Conservation (phyloP, 805 yeast genomes). For the Candida jianshihensis region DNA sequence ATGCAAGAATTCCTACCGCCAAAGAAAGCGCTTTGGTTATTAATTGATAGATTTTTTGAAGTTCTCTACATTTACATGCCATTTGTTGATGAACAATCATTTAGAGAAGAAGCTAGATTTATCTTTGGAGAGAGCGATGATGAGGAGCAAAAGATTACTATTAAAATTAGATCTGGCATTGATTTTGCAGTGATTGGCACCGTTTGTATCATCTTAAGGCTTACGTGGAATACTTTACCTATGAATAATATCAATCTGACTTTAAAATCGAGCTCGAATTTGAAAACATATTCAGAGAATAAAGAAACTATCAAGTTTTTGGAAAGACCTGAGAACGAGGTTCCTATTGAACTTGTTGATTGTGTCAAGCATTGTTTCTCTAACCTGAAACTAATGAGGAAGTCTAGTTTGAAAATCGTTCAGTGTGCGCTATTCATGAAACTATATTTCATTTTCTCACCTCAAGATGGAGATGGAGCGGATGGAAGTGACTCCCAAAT, state of each 20-base stretch:
- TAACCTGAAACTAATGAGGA: slow-evolving; percentile 34
- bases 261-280: slow-evolving; percentile 7
- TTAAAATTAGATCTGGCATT: slow-evolving; percentile 26
- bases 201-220: slow-evolving; percentile 41
- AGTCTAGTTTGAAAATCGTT: slow-evolving; percentile 41
- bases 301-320: slow-evolving; percentile 15
- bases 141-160: slow-evolving; percentile 20
- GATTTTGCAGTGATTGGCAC: slow-evolving; percentile 47
- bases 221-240: slow-evolving; percentile 52
- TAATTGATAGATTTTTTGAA: slow-evolving; percentile 53
- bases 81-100: slow-evolving; percentile 51
- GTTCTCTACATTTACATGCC: slow-evolving; percentile 61
- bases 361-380: slow-evolving; percentile 39
- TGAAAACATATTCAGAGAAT: slow-evolving; percentile 17
- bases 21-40: slow-evolving; percentile 45
- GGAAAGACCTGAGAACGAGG: slow-evolving; percentile 34
- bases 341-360: slow-evolving; percentile 34
- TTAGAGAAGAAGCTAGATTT: slow-evolving; percentile 34
- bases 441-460: slow-evolving; percentile 47
- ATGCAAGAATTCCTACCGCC: slow-evolving; percentile 45
- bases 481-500: slow-evolving; percentile 57
- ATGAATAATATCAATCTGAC: slow-evolving; percentile 24
- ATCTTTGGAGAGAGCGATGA: slow-evolving; percentile 38
- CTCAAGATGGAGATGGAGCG: slow-evolving; percentile 51
- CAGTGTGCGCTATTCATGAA: slow-evolving; percentile 56